Percentiles rank a stretch among this genome's conserved stretches.
Conservation (phyloP, 257 asterid species). For the Gardenia jasminoides region DNA sequence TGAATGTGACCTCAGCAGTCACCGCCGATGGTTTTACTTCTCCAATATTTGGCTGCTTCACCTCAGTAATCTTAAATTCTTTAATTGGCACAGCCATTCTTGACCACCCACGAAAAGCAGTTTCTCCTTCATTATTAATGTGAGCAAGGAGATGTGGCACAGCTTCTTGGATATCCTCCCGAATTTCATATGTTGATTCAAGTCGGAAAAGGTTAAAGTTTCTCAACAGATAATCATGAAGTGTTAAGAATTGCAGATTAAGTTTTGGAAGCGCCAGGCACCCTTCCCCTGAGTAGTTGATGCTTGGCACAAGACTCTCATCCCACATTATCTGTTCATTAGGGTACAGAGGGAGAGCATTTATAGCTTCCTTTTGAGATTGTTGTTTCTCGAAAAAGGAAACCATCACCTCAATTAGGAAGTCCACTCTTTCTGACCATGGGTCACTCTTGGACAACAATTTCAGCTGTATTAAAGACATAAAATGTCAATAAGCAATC, state of each 20-base stretch:
- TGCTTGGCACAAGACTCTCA: conserved; percentile 98
- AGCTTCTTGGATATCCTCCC: conserved; percentile 98
- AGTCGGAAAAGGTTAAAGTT: conserved; percentile 98
- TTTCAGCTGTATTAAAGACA: conserved; percentile 60
- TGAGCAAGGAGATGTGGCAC: conserved; percentile 93
- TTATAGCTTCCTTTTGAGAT: conserved; percentile 96
- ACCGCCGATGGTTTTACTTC: conserved; percentile 94
- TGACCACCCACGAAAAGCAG: conserved; percentile 99
- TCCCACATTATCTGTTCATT: conserved; percentile 99
- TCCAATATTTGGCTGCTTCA: conserved; percentile 95
- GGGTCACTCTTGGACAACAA: conserved; percentile 78
- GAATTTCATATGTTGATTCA: conserved; percentile 96
- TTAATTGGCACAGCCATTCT: conserved; percentile 98
- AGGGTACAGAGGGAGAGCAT: conserved; percentile 96
- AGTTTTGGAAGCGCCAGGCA: conserved; percentile 99
- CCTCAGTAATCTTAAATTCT: conserved; percentile 70
- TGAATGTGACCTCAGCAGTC: conserved; percentile 85
- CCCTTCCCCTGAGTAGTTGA: conserved; percentile 99
- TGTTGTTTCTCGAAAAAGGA: conserved; percentile 91
- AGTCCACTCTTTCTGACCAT: conserved; percentile 94
- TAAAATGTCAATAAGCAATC: conserved; percentile 5
- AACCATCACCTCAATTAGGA: conserved; percentile 87
- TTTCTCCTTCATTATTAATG: conserved; percentile 85
- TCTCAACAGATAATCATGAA: conserved; percentile 95
- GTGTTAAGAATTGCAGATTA: conserved; percentile 89